Evolutionary conservation across 2,329 filamentous ascomycete species (phyloP).

Genomic region (Xylariaceae sp.): DNA sequence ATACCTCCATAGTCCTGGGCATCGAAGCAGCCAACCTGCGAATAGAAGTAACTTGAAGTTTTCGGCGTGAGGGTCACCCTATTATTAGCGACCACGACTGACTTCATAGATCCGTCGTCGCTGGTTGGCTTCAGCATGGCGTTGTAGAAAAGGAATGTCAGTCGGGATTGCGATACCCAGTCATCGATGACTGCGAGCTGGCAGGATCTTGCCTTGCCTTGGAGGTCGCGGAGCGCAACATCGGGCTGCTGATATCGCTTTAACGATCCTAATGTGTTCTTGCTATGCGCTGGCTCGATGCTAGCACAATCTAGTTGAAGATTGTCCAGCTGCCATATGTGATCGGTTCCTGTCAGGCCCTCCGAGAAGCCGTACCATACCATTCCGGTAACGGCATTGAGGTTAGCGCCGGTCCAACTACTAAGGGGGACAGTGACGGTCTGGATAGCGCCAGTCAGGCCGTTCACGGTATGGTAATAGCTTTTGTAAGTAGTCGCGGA

Average conservation of each 20-base stretch:
- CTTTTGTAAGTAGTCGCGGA: slow-evolving; percentile 31
- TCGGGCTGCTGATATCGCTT: slow-evolving; percentile 7
- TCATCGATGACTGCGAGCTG: slow-evolving; percentile 49
- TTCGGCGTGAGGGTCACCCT: slow-evolving; percentile 48
- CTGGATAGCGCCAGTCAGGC: slow-evolving; percentile 45
- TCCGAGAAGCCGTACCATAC: slow-evolving; percentile 34
- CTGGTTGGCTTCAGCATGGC: slow-evolving; percentile 49
- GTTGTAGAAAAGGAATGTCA: slow-evolving; percentile 58
- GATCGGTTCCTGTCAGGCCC: slow-evolving; percentile 28
- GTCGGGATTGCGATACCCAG: slow-evolving; percentile 55
- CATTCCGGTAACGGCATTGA: slow-evolving; percentile 42
- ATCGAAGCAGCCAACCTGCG: slow-evolving; percentile 49
- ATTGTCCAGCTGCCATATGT: slow-evolving; percentile 46
- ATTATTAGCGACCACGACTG: slow-evolving; percentile 46
- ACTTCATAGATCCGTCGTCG: slow-evolving; percentile 53
- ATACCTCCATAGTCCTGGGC: slow-evolving; percentile 49
- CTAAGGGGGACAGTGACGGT: slow-evolving; percentile 46
- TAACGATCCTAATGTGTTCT: slow-evolving; percentile 8
- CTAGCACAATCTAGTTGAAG: slow-evolving; percentile 40
- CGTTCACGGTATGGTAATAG: slow-evolving; percentile 39
- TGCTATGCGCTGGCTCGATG: neutral
- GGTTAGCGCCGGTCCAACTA: slow-evolving; percentile 42
- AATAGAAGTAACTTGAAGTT: slow-evolving; percentile 49
- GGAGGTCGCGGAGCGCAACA: slow-evolving; percentile 11
- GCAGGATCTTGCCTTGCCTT: slow-evolving; percentile 28